Base-by-base conservation (phyloP, 805 yeast species). In the Starmerella vaccinii region DNA sequence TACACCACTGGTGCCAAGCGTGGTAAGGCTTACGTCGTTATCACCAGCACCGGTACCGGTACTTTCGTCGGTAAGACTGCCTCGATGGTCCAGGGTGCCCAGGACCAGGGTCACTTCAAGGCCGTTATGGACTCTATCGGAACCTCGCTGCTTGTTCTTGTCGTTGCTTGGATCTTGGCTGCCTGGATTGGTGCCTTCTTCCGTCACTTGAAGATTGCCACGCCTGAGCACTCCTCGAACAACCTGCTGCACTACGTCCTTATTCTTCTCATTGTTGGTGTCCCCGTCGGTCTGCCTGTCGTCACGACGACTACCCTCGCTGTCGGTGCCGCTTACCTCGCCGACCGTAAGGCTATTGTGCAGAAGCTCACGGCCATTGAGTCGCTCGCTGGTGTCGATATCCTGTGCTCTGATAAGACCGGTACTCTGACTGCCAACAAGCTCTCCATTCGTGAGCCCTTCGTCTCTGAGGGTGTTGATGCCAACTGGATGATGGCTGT, bases 231-330 rank as follows among this genome's bases (percentile, higher is more conserved):
- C 63, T 53, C 62, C 33, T 59, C 63, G 30, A 60, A 63, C 61
- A 64, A 61, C 63, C 81, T 88, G 76, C 78, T 88, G 73, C 82
- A 95, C 78, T 84, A 83, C 83, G 81, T 95, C 66, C 76, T 88
- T 70, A 95, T 94, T 66, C 84, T 88, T 71, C 84, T 95, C 76
- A 87, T 88, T 74, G 81, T 88, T 65, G 96, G 96, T 86, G 95
- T 88, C 65, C 96, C 96, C 71, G 95, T 88, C 66, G 95, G 95
- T 86, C 79, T 87, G 72, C 95, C 95, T 71, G 95, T 95, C 71
- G 96, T 87, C 68, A 95, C 89, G 65, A 87, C 96, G 77, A 87
- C 95, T 67, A 87, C 96, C 70, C 84, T 87, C 87, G 96, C 96
- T 72, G 96, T 88, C 72, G 96, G 96, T 84, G 96, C 95, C 71